Evolutionary conservation across 805 yeast species (phyloP).

Genomic region (Suhomyces kilbournensis): DNA sequence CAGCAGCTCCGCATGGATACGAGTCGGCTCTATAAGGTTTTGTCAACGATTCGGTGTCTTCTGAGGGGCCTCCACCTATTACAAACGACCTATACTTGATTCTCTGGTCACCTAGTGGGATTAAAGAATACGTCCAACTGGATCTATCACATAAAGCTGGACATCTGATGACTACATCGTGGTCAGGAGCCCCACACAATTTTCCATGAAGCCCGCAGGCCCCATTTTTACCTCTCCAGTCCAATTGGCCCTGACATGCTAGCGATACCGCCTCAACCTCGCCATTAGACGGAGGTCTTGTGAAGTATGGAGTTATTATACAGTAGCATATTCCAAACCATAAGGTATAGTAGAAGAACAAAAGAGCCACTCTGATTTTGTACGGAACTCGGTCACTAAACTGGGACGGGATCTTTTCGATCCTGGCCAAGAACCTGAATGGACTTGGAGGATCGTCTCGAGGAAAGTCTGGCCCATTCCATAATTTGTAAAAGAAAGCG

Average conservation of each 20-base stretch:
- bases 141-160: constrained; percentile 85
- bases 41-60: constrained; percentile 18
- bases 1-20: constrained; percentile 84
- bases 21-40: constrained; percentile 84
- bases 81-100: constrained; percentile 69
- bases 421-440: constrained; percentile 11
- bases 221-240: constrained; percentile 75
- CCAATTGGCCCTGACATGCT: constrained; percentile 45
- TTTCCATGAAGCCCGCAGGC: constrained; percentile 72
- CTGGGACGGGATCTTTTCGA: constrained; percentile 45
- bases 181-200: constrained; percentile 49
- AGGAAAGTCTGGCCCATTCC: constrained; percentile 53
- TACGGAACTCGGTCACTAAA: constrained; percentile 27
- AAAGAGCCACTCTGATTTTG: constrained; percentile 23
- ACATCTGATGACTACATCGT: constrained; percentile 62
- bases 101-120: constrained; percentile 67
- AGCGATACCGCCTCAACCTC: constrained; percentile 30
- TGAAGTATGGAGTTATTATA: constrained; percentile 45
- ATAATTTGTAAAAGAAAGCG: constrained; percentile 29
- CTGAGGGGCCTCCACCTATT: constrained; percentile 67
- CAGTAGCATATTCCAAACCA: constrained; percentile 45
- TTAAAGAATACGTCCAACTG: constrained; percentile 70
- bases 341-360: constrained; percentile 39
- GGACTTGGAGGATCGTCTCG: constrained; percentile 11
- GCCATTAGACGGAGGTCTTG: constrained; percentile 22